These are phyloP conservation scores for Penicillium canescens DNA, from an alignment of 495 filamentous ascomycete species.

Conservation along the genomic window DNA sequence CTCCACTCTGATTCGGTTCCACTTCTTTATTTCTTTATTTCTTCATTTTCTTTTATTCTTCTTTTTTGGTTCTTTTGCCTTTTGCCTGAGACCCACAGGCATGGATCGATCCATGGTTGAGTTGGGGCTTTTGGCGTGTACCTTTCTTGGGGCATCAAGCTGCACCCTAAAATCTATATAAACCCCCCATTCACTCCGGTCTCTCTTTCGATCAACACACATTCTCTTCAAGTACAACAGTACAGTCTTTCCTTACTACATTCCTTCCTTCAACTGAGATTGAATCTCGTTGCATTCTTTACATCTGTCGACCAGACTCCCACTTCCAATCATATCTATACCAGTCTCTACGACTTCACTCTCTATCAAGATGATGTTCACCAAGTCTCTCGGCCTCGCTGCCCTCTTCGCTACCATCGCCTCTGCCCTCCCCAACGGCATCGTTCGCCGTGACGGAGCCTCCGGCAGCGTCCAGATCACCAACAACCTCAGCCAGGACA, in stretches of 20 bases:
- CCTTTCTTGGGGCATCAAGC: constrained; percentile 16
- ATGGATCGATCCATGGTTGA: constrained; percentile 22
- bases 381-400: constrained; percentile 40
- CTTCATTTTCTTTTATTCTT: constrained; percentile 8
- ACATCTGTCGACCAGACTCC: constrained; percentile 29
- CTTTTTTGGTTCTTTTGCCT: constrained; percentile 12
- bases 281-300: constrained; percentile 26
- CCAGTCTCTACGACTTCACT: constrained; percentile 8
- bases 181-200: constrained; percentile 7
- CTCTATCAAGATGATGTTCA: constrained; percentile 48
- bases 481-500: constrained; percentile 37
- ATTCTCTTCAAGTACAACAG: constrained; percentile 15
- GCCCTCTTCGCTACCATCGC: constrained; percentile 39
- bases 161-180: constrained; percentile 20
- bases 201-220: constrained; percentile 15
- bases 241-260: constrained; percentile 12
- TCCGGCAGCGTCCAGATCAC: constrained; percentile 34
- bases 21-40: constrained; percentile 11
- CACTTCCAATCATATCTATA: constrained; percentile 20
- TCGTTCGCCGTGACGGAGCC: constrained; percentile 16
- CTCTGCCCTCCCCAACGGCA: constrained; percentile 35
- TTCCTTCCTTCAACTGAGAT: constrained; percentile 27
- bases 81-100: constrained; percentile 16
- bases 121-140: constrained; percentile 13
- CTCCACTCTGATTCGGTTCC: constrained; percentile 5